Evolutionary conservation across 805 yeast genomes (phyloP).

Genomic region (Kodamaea jinghongensis): DNA sequence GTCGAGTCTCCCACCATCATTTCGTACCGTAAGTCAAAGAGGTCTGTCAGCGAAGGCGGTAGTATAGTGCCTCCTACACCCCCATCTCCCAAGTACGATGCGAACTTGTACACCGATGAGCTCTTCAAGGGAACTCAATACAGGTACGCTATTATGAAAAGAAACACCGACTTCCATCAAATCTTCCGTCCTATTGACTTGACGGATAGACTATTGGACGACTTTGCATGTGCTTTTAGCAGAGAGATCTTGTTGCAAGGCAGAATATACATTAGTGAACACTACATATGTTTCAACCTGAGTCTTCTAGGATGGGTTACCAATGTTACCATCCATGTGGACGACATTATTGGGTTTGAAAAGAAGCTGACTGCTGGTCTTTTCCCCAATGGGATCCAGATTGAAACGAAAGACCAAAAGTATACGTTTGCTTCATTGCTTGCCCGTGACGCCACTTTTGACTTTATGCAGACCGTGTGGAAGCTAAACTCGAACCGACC

Average conservation of each 20-base stretch:
- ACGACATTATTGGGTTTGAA: constrained; percentile 61
- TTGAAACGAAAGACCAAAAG: constrained; percentile 60
- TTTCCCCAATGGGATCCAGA: constrained; percentile 66
- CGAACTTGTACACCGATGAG: constrained; percentile 55
- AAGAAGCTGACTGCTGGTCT: constrained; percentile 64
- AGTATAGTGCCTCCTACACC: constrained; percentile 5
- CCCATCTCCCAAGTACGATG: constrained; percentile 27
- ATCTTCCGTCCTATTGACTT: constrained; percentile 51
- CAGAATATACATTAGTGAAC: constrained; percentile 54
- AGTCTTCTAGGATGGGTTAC: constrained; percentile 69
- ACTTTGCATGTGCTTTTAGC: constrained; percentile 63
- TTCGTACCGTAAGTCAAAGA: constrained; percentile 34
- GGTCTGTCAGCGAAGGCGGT: constrained; percentile 31
- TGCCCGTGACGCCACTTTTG: constrained; percentile 54
- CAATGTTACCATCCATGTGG: constrained; percentile 52
- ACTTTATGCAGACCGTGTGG: constrained; percentile 61
- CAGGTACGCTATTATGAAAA: constrained; percentile 60
- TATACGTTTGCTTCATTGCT: constrained; percentile 65
- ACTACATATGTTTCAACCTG: constrained; percentile 59
- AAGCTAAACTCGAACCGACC: constrained; percentile 30
- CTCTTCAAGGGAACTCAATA: constrained; percentile 55
- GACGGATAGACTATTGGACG: constrained; percentile 55
- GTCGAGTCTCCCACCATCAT: constrained; percentile 37
- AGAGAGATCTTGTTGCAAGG: constrained; percentile 70
- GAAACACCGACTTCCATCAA: constrained; percentile 60